phyloP scores from a whole-genome alignment of 371 early-diverging fungal species.

The Zychaea mexicana region DNA sequence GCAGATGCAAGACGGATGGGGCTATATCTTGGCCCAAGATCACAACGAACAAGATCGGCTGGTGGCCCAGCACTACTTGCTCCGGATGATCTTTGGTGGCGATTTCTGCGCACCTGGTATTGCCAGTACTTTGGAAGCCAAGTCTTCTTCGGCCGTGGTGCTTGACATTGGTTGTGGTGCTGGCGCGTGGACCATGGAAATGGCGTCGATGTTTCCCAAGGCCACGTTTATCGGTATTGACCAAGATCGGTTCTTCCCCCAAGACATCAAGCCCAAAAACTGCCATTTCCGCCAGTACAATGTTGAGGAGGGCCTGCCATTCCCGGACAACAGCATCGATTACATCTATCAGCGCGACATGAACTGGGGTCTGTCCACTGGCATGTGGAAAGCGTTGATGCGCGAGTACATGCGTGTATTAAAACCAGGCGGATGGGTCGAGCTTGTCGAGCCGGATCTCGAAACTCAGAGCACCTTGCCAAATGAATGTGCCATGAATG shows the following conservation, averaged over 20 bases:
- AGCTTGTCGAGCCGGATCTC: constrained; percentile 43
- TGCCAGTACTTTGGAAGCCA: background rate
- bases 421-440: constrained; percentile 53
- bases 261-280: constrained; percentile 42
- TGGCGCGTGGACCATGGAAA: constrained; percentile 50
- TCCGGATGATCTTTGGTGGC: constrained; percentile 32
- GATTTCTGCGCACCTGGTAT: constrained; percentile 21
- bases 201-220: constrained; percentile 38
- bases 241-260: constrained; percentile 22
- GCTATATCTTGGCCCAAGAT: constrained; percentile 10
- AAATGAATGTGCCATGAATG: constrained; percentile 32
- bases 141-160: constrained; percentile 13
- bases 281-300: constrained; percentile 30
- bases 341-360: constrained; percentile 45
- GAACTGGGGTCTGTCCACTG: constrained; percentile 27
- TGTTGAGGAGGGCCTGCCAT: constrained; percentile 26
- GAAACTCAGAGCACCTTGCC: constrained; percentile 32
- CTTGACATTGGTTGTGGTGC: constrained; percentile 42
- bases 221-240: constrained; percentile 44
- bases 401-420: constrained; percentile 36
- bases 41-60: constrained; percentile 29
- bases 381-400: constrained; percentile 29
- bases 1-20: background rate
- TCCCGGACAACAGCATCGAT: constrained; percentile 37
- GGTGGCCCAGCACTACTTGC: constrained; percentile 43